Conservation (phyloP, 169 alveolate species). For the Cryptosporidium meleagridis region DNA sequence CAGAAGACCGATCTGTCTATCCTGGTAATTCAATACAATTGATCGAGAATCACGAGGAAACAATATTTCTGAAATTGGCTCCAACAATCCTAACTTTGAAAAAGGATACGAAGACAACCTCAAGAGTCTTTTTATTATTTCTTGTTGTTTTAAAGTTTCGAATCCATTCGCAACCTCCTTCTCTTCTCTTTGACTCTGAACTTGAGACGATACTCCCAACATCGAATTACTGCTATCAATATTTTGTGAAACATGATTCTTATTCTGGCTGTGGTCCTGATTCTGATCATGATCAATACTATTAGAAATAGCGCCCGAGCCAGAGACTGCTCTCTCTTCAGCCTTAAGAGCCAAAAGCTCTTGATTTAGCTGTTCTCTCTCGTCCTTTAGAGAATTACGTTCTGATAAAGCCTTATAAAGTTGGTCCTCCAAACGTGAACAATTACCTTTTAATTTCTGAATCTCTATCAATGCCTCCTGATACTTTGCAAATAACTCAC, state of each 20-base stretch:
- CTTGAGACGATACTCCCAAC: background rate
- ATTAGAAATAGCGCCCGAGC: background rate
- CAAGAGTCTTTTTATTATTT: slow-evolving; percentile 36
- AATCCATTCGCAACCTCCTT: background rate
- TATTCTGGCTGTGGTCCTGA: background rate
- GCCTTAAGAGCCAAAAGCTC: slow-evolving; percentile 24
- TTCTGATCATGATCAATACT: background rate
- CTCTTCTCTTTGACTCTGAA: background rate
- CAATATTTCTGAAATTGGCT: slow-evolving; percentile 18
- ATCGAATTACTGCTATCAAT: background rate
- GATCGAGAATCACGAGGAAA: slow-evolving; percentile 43
- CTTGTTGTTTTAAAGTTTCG: background rate
- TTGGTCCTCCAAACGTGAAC: slow-evolving; percentile 83
- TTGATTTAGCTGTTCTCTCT: slow-evolving; percentile 66
- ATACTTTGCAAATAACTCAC: slow-evolving; percentile 74
- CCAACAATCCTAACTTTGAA: slow-evolving; percentile 42
- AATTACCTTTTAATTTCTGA: slow-evolving; percentile 82
- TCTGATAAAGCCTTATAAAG: slow-evolving; percentile 75
- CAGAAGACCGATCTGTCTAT: slow-evolving; percentile 49
- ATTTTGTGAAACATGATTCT: background rate
- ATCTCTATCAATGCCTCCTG: slow-evolving; percentile 82
- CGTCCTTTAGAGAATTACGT: slow-evolving; percentile 78
- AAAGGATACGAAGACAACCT: slow-evolving; percentile 64
- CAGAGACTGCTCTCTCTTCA: background rate
- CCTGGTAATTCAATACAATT: slow-evolving; percentile 27